Percentiles rank a stretch among this genome's conserved stretches.
Evolutionary conservation across 2,329 filamentous ascomycete species (phyloP).

Genomic region (Cladosporium sphaerospermum): DNA sequence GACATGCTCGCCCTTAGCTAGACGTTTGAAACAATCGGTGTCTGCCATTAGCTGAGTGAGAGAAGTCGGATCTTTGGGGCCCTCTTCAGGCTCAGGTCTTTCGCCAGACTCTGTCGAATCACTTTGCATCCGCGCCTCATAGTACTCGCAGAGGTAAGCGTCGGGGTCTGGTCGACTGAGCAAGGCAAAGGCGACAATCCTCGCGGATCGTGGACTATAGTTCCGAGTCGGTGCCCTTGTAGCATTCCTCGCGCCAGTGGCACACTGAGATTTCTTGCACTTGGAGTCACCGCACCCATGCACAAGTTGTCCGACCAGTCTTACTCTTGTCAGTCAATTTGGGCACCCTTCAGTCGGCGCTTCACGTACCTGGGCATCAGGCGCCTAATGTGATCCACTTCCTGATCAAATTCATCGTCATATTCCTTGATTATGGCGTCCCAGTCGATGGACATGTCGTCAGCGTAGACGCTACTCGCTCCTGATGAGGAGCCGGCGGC

Average conservation of each 20-base stretch:
- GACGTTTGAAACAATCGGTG: conserved; percentile 12
- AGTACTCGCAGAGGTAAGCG: conserved; percentile 52
- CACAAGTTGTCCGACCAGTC: conserved; percentile 61
- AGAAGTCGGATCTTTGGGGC: conserved; percentile 49
- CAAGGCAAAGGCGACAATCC: conserved; percentile 70
- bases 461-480: no score
- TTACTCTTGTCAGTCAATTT: no score
- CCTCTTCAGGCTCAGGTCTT: conserved; percentile 20
- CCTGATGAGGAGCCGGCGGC: not conserved
- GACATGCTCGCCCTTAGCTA: not conserved
- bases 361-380: not conserved
- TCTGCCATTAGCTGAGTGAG: conserved; percentile 51
- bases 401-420: not conserved
- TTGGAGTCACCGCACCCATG: conserved; percentile 63
- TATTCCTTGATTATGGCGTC: not conserved
- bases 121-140: not conserved
- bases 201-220: conserved; percentile 73
- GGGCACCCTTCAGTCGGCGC: no score
- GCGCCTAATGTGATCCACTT: not conserved
- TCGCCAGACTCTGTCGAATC: not conserved
- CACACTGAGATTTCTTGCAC: conserved; percentile 69
- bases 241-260: conserved; percentile 64
- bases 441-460: not conserved
- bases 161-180: conserved; percentile 71
- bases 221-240: conserved; percentile 62